phyloP scores from a whole-genome alignment of 23 red algal genomes.

The Gracilariopsis chorda region DNA sequence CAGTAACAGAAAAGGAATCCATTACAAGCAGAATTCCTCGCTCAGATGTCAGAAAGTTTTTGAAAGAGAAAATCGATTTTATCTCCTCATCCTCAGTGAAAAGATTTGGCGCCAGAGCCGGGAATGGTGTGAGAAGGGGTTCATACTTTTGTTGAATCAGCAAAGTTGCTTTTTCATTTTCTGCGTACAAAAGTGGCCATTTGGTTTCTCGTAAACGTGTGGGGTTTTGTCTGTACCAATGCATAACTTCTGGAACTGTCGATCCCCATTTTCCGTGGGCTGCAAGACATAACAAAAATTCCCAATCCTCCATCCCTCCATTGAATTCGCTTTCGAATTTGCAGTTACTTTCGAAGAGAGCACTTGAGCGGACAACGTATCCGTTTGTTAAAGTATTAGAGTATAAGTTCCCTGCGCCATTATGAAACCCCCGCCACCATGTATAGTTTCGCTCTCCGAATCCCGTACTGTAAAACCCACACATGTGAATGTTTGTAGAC shows the following conservation, averaged over 20 bases:
- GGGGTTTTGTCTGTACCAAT: not conserved
- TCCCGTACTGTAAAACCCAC: not conserved
- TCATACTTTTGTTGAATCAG: no score
- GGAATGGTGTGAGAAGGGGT: no score
- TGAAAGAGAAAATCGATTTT: no score
- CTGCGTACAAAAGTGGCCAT: no score
- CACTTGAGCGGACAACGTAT: not conserved
- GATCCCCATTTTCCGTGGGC: not conserved
- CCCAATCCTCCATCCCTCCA: not conserved
- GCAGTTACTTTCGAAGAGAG: not conserved
- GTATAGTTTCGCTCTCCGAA: not conserved
- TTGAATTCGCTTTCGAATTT: not conserved
- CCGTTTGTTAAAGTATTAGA: not conserved
- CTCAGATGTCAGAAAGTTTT: no score
- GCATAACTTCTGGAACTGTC: not conserved
- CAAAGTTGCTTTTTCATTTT: no score
- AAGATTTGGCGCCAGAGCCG: no score
- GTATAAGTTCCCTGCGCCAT: not conserved
- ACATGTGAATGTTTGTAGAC: not conserved
- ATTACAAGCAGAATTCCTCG: no score
- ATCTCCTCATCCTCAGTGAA: no score
- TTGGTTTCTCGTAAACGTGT: not conserved
- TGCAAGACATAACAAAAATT: not conserved
- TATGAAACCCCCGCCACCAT: not conserved
- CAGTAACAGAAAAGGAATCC: no score